Percentiles rank a stretch among this genome's conserved stretches.
phyloP scores from a whole-genome alignment of 148 eudicot species.

The Nepenthes mirabilis region DNA sequence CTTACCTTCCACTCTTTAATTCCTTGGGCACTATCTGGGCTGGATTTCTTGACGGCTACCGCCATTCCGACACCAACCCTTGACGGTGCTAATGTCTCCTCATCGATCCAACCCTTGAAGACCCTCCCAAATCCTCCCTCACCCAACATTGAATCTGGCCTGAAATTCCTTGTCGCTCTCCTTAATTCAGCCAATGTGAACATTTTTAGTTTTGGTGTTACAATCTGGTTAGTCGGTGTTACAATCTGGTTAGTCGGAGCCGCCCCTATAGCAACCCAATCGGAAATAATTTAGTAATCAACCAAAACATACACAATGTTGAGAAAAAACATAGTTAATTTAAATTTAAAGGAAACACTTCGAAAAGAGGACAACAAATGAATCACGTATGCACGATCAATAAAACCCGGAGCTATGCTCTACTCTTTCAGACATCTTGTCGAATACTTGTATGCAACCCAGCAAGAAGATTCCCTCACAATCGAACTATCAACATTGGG shows the following conservation, averaged over 20 bases:
- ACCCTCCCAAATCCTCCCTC: constrained; percentile 85
- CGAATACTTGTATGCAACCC: background rate
- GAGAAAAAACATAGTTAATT: no score
- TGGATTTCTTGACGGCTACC: constrained; percentile 73
- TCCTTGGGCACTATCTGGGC: constrained; percentile 67
- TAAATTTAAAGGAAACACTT: no score
- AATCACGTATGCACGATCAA: background rate
- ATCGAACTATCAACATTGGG: background rate
- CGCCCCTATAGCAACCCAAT: background rate
- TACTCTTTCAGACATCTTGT: constrained; percentile 6
- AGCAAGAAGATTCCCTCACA: background rate
- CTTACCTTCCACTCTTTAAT: constrained; percentile 74
- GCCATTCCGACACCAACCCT: constrained; percentile 47
- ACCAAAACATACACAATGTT: background rate
- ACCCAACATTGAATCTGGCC: constrained; percentile 49
- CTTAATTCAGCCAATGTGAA: constrained; percentile 36
- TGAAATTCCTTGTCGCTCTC: constrained; percentile 50
- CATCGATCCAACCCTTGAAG: constrained; percentile 73
- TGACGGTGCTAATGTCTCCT: constrained; percentile 48
- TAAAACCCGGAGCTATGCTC: no score
- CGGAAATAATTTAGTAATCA: background rate
- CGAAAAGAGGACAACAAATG: background rate
- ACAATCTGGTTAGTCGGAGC: background rate
- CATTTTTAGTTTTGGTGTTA: constrained; percentile 38
- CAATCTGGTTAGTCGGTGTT: background rate